Base-by-base conservation (phyloP, 2,329 filamentous ascomycete genomes). In the Trichophaea hybrida region DNA sequence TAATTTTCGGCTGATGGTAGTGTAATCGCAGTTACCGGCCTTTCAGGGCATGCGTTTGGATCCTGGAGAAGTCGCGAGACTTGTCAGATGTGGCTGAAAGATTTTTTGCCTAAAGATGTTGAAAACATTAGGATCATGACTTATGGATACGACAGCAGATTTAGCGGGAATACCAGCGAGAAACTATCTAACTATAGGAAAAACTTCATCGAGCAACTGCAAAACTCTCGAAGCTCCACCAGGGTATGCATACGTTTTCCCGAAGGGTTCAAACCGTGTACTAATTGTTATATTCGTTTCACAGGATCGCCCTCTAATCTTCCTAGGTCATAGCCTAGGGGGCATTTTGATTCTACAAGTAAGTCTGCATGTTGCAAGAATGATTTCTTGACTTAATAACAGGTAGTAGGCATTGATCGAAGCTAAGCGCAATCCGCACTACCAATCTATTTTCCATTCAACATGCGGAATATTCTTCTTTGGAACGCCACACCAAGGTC, bases 241-340 rank as follows among this genome's bases (percentile, higher is more conserved):
- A 33, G 46, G 35, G 58, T 60, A 51, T 32, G 33, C 34, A 31
- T 7, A 52, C 13, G 15, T 52, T 7, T 31, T 12, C 34, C n/a
- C n/a, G n/a, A n/a, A n/a, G n/a, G n/a, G n/a, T n/a, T n/a, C n/a
- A n/a, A n/a, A n/a, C 12, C 17, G 17, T 7, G 49, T 52, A 58
- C 24, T 58, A 53, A 12, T 32, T 15, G 13, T 17, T 4, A 53
- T 31, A 8, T 8, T 55, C 32, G 24, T 15, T 15, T 15, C 10
- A 59, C n/a, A 51, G 43, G n/a, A 38, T 35, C 38, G 58, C 6
- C 54, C 44, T 1, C 57, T 60, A 10, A 52, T 60, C 31, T 60
- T 57, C 53, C 33, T 60, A 13, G 58, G 44, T n/a, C 58, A 57
- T 24, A 57, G 58, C 32, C 34, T 60, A 37, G 54, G 58, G 4